These are phyloP conservation scores for Ogataea chonburiensis DNA, from an alignment of 805 yeast species.

Conservation along the genomic window DNA sequence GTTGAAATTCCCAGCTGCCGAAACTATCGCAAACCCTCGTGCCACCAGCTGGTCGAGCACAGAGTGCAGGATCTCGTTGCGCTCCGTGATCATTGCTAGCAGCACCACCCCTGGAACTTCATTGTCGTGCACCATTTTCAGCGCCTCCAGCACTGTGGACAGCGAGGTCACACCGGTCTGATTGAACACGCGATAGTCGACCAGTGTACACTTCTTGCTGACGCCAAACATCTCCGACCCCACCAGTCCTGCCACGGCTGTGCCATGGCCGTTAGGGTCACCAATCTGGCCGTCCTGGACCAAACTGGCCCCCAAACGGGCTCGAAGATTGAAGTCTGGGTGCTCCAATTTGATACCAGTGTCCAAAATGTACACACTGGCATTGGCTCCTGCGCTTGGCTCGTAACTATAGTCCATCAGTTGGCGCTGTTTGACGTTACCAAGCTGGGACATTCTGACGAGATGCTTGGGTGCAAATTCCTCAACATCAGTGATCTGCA, in stretches of 20 bases:
- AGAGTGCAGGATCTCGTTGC: constrained; percentile 41
- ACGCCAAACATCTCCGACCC: constrained; percentile 54
- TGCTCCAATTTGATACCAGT: constrained; percentile 39
- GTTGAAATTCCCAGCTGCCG: constrained; percentile 51
- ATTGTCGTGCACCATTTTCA: constrained; percentile 26
- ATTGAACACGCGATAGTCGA: constrained; percentile 45
- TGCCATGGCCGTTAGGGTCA: constrained; percentile 52
- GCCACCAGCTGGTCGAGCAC: constrained; percentile 41
- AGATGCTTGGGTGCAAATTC: constrained; percentile 44
- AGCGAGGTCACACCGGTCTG: constrained; percentile 37
- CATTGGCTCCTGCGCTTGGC: constrained; percentile 40
- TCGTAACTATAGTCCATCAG: constrained; percentile 42
- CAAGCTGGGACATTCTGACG: constrained; percentile 39
- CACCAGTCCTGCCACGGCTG: constrained; percentile 54
- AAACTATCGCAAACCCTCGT: constrained; percentile 45
- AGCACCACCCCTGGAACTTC: constrained; percentile 38
- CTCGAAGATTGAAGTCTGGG: constrained; percentile 45
- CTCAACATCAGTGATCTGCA: constrained; percentile 39
- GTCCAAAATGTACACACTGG: constrained; percentile 40
- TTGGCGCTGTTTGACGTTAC: constrained; percentile 27
- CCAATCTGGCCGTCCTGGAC: constrained; percentile 25
- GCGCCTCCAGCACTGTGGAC: constrained; percentile 35
- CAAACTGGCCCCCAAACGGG: constrained; percentile 43
- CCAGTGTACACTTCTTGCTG: constrained; percentile 43
- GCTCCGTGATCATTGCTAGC: constrained; percentile 38